Base-by-base conservation (phyloP, 2,329 filamentous ascomycete genomes). In the Penicillium hordei region DNA sequence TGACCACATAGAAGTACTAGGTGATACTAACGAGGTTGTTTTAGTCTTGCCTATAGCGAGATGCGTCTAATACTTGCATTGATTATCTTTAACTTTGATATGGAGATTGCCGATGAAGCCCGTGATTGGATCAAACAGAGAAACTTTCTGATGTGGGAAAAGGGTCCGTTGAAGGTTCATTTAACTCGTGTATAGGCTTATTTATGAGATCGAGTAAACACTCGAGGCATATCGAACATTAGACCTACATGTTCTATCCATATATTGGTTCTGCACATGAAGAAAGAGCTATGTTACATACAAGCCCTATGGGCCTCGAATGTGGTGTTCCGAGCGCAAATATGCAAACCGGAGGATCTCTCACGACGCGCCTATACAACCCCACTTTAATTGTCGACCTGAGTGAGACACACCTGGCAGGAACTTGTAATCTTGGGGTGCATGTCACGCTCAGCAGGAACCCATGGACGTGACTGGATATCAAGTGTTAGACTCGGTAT, bases 241-340 rank as follows among this genome's bases (percentile, higher is more conserved):
- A 27, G 6, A 27, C 6, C 27, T n/a, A n/a, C n/a, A n/a, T n/a
- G n/a, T n/a, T n/a, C n/a, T 27, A 27, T 4, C 8, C 27, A 8
- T 5, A 27, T 27, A 27, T 27, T 27, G 27, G 7, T 27, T 6
- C 27, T 27, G 4, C 27, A 27, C 27, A 27, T 2, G 21, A 23
- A 23, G 21, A 23, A 23, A 23, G 21, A n/a, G 33, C 82, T 65
- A 68, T 86, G 12, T 82, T 79, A 55, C 83, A 86, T 69, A 82
- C 83, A 29, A 77, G 85, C 48, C 83, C 83, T 2, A 86, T 83
- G 0, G 83, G 81, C 1, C 71, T 82, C 19, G 83, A 86, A 65
- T 82, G 79, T 57, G 83, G 83, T 23, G 80, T 82, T 0, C 68
- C 82, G 34, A 81, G 80, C 61, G 79, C 78, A 9, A 78, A 79